phyloP scores from a whole-genome alignment of 345 rosid genomes.

The Raphanus raphanistrum region DNA sequence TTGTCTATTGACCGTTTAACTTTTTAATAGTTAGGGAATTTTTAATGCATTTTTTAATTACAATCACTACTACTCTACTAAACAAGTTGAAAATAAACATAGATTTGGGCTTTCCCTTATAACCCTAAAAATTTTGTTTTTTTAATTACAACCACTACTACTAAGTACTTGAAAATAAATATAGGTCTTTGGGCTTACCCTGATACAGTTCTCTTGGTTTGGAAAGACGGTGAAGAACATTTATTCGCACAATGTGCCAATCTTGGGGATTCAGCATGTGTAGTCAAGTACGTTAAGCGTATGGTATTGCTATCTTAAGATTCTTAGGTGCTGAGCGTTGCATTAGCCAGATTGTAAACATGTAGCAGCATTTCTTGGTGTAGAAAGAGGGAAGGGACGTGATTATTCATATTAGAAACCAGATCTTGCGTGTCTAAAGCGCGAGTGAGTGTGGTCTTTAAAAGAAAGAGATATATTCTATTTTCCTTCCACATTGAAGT shows the following conservation, averaged over 20 bases:
- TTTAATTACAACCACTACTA: no score
- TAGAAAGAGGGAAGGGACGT: slow-evolving; percentile 32
- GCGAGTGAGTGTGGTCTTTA: slow-evolving; percentile 35
- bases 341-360: slow-evolving; percentile 15
- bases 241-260: slow-evolving; percentile 90
- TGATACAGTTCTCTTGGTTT: slow-evolving; percentile 85
- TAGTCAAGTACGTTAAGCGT: slow-evolving; percentile 60
- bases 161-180: no score
- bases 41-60: no score
- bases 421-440: slow-evolving; percentile 32
- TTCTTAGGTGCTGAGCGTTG: slow-evolving; percentile 18
- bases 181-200: no score
- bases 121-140: no score
- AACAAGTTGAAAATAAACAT: no score
- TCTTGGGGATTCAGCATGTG: slow-evolving; percentile 92
- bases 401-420: slow-evolving; percentile 35
- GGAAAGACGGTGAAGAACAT: slow-evolving; percentile 55
- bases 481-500: neutral
- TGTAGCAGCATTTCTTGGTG: slow-evolving; percentile 35
- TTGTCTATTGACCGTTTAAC: neutral
- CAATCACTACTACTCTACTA: no score
- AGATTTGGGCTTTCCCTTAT: no score
- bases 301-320: slow-evolving; percentile 22
- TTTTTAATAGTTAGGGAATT: no score
- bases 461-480: no score